Conservation (phyloP, 164 flowering plant species). For the Tinospora cordifolia region DNA sequence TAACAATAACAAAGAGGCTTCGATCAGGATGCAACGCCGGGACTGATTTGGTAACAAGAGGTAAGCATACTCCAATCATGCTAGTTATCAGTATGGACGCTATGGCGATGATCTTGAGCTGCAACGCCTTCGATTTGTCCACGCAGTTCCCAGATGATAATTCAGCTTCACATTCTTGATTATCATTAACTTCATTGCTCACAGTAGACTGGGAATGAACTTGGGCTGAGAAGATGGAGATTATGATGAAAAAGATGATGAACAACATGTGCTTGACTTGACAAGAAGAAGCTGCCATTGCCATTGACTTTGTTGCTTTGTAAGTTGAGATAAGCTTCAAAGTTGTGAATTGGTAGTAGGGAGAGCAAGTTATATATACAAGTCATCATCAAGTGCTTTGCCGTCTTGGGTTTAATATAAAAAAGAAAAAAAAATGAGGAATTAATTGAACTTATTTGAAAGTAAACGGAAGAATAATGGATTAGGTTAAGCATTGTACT, state of each 20-base stretch:
- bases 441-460: neutral
- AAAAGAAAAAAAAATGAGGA: neutral
- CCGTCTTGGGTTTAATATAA: neutral
- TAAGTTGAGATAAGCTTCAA: too few species aligned
- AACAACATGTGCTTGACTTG: neutral
- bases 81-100: conserved; percentile 21
- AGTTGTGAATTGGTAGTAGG: too few species aligned
- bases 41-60: conserved; percentile 13
- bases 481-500: neutral
- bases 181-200: neutral
- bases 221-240: conserved; percentile 8
- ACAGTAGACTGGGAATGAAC: neutral
- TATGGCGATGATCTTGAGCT: conserved; percentile 25
- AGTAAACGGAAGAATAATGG: neutral
- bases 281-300: conserved; percentile 6
- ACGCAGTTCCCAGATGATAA: conserved; percentile 11
- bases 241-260: conserved; percentile 1
- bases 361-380: neutral
- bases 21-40: conserved; percentile 23
- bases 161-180: conserved; percentile 15
- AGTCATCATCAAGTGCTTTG: neutral
- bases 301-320: neutral
- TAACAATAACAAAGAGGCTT: conserved; percentile 19
- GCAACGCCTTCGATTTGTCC: conserved; percentile 14
- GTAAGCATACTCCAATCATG: conserved; percentile 24